Evolutionary conservation across 106 monocot genomes (phyloP), one percentile per base, ranked within the genome.

Genomic region (Dioscorea alata): DNA sequence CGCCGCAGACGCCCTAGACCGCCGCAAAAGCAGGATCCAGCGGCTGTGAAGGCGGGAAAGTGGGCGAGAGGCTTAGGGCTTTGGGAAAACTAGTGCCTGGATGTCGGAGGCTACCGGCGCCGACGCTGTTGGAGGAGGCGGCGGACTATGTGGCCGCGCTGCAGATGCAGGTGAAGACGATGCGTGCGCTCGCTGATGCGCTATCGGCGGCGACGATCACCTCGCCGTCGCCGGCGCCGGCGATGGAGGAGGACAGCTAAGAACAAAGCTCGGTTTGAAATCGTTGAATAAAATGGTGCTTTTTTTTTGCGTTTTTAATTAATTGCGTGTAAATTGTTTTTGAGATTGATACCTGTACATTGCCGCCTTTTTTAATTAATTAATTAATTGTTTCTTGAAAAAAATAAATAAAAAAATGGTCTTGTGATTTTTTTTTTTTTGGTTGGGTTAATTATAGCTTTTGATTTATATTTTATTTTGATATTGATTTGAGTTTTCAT

Each of bases 61-160:
- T 92, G 70, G 54, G 68, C 49, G 88, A 88, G 22, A 71, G 83
- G 75, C 75, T 92, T 63, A 61, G 74, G 62, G 50, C 56, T 67
- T 67, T 92, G 64, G 75, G 72, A 18, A 33, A 54, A 59, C 57
- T 92, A 13, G 85, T 92, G 48, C 88, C 92, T 0, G 92, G 92
- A 19, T 88, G 92, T 68, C 63, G 76, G 71, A 85, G 81, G 61
- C 80, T 78, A 8, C 24, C 79, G 32, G 64, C 80, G 32, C 61
- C 69, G 56, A 76, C 68, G 65, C 61, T 92, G 76, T 61, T 92
- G 49, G 88, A 88, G 67, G 92, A 92, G 69, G 32, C 88, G 17
- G 88, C 81, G 12, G 92, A 92, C 54, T 92, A 92, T 57, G 83
- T 92, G 65, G 92, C 85, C 51, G 92, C 92, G 23, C 92, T 92